Base-by-base conservation (phyloP, 1,284 basidiomycete species). In the Leccinum fuscescens region DNA sequence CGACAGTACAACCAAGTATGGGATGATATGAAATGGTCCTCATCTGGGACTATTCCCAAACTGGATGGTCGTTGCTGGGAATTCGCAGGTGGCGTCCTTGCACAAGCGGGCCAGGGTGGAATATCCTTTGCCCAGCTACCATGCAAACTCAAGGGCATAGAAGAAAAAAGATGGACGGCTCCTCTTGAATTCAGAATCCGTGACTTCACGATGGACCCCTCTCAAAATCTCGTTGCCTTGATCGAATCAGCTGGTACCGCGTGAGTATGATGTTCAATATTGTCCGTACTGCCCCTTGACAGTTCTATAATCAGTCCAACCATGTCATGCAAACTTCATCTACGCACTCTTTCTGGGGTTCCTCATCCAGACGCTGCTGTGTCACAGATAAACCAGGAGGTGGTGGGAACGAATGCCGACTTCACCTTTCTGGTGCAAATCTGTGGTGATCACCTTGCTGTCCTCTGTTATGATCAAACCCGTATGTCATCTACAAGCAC, bases 171-270 rank as follows among this genome's bases (percentile, higher is more conserved):
- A 35, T 88, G 86, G 86, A 62, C 82, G 24, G 66, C 72, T 22
- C 70, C 75, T 24, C 67, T 81, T 46, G 77, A 74, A 4, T 75
- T 81, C 59, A 54, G 60, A 17, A 71, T 85, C n/a, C 79, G 82
- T 11, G 87, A 88, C 64, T 87, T 88, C 66, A 76, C 77, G 4
- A 80, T 88, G 62, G 86, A 89, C 66, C 82, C 80, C 24, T 77
- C 80, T 15, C 85, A 86, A 68, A 78, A 88, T 66, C 73, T 89
- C 20, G 67, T 87, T 12, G 78, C 85, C 14, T 61, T 83, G 7
- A 67, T 87, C 9, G 79, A 85, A 67, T 66, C 64, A 24, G 65
- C 68, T 8, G 66, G 59, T 4, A 37, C 15, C n/a, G 6, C 55
- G 71, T 74, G 55, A 62, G 73, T 63, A 12, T 17, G 9, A 31